phyloP scores from a whole-genome alignment of 768 basidiomycete genomes.

The Tulasnella calospora region DNA sequence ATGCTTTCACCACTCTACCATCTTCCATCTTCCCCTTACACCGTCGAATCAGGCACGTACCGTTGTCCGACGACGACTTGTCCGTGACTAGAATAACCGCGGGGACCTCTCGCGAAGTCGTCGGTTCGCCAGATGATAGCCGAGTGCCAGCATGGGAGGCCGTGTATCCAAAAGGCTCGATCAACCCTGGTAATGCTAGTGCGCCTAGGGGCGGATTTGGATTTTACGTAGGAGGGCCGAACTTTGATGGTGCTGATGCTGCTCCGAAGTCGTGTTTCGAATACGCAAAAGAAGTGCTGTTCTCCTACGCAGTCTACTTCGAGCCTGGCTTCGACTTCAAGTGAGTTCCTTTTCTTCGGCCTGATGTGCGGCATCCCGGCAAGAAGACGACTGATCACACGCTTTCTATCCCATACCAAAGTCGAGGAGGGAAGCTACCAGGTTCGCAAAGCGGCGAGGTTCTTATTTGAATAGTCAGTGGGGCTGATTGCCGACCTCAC shows the following conservation, averaged over 20 bases:
- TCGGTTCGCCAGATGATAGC: neutral
- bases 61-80: constrained; percentile 13
- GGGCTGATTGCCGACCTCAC: neutral
- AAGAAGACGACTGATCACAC: neutral
- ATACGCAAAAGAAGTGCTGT: constrained; percentile 20
- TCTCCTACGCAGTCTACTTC: constrained; percentile 29
- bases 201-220: constrained; percentile 27
- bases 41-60: neutral
- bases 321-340: constrained; percentile 29
- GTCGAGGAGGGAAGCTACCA: constrained; percentile 22
- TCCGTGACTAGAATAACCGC: constrained; percentile 19
- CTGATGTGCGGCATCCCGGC: neutral
- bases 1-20: constrained; percentile 16
- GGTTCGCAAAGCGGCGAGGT: neutral
- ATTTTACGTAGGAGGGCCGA: constrained; percentile 26
- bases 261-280: neutral
- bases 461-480: neutral
- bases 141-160: constrained; percentile 23
- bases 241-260: neutral
- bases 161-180: constrained; percentile 28
- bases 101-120: constrained; percentile 12
- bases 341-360: constrained; percentile 1
- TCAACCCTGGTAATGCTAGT: constrained; percentile 22
- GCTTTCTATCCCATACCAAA: neutral
- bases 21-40: neutral